Evolutionary conservation across 305 asterid species (phyloP).

Genomic region (Solanum hybrid): DNA sequence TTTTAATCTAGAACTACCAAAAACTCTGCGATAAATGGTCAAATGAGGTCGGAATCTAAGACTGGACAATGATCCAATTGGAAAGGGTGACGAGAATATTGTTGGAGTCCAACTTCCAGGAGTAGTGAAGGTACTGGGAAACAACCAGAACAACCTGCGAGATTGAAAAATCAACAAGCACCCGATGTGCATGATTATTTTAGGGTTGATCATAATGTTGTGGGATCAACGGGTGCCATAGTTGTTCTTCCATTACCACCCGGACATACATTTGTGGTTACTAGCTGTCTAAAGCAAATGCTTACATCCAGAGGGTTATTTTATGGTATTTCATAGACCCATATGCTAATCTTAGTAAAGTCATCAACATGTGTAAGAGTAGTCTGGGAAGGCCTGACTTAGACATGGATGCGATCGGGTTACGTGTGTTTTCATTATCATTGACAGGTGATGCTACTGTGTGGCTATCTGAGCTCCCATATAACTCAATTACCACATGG

Average conservation of each 20-base stretch:
- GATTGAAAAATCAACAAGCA: not conserved
- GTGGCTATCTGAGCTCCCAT: not conserved
- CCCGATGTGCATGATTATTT: not conserved
- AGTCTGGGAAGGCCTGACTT: not conserved
- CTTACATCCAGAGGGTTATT: not conserved
- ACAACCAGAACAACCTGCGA: not conserved
- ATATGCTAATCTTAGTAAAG: not conserved
- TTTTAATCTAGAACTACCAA: not conserved
- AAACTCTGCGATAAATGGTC: not conserved
- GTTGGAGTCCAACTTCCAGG: not conserved
- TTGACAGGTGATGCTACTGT: not conserved
- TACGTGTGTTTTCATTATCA: not conserved
- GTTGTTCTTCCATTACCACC: not conserved
- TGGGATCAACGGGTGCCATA: not conserved
- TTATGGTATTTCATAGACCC: not conserved
- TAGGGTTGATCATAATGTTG: not conserved
- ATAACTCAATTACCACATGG: not conserved
- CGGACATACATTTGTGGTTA: not conserved
- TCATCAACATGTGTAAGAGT: not conserved
- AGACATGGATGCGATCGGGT: not conserved
- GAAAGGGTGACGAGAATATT: not conserved
- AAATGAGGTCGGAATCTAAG: not conserved
- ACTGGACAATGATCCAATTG: not conserved
- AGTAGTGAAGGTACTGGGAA: not conserved
- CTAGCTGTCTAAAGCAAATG: not conserved